Evolutionary conservation across 1,284 basidiomycete species (phyloP).

Genomic region (Pseudozyma hubeiensis): DNA sequence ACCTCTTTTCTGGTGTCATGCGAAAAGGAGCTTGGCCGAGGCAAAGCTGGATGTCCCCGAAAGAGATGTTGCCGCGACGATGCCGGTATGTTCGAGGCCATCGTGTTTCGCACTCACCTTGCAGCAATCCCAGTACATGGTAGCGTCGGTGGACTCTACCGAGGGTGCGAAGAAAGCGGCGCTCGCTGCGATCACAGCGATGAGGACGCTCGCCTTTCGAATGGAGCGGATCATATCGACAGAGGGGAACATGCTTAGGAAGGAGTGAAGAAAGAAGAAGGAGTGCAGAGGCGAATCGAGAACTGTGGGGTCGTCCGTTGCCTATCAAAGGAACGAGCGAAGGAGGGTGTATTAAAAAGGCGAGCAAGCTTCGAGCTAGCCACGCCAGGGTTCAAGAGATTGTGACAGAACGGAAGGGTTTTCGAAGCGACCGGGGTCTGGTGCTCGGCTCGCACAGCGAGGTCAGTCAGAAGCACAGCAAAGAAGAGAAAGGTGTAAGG

Average conservation of each 20-base stretch:
- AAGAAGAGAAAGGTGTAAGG: too few relatives aligned
- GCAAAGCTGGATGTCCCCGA: too few relatives aligned
- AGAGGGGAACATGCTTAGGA: neutral
- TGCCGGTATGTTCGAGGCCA: too few relatives aligned
- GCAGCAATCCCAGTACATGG: conserved; percentile 49
- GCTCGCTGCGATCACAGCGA: conserved; percentile 17
- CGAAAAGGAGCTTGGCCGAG: too few relatives aligned
- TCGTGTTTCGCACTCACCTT: conserved; percentile 1
- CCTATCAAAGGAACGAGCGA: conserved; percentile 33
- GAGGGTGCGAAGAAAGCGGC: conserved; percentile 17
- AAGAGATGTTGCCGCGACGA: too few relatives aligned
- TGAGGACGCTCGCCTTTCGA: conserved; percentile 17
- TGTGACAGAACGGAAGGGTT: neutral
- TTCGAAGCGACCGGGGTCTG: too few relatives aligned
- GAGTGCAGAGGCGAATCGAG: neutral
- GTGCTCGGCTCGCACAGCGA: too few relatives aligned
- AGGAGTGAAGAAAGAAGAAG: neutral
- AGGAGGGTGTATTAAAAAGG: too few relatives aligned
- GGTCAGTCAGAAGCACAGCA: too few relatives aligned
- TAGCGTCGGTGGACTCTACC: conserved; percentile 24
- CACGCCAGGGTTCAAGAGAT: neutral
- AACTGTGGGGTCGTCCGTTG: neutral
- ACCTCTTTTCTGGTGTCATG: neutral
- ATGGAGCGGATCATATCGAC: conserved; percentile 22
- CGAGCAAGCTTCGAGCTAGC: neutral